Evolutionary conservation across 2,329 filamentous ascomycete genomes (phyloP).

Genomic region (Grosmannia clavigera): DNA sequence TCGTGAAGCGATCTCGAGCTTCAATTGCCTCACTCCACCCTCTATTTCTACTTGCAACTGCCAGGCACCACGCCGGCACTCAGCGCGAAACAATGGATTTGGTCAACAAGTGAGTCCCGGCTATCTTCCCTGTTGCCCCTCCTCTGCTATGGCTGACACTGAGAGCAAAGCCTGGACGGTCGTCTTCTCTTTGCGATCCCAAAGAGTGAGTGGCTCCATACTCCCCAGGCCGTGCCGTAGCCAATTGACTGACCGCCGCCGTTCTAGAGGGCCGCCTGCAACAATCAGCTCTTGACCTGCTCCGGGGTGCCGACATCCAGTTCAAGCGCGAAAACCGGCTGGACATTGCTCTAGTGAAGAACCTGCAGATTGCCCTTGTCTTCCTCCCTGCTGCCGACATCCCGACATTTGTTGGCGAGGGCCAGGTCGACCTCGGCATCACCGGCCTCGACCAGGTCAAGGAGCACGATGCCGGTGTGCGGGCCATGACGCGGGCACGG

Average conservation of each 20-base stretch:
- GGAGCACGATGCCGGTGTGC: conserved; percentile 65
- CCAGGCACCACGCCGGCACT: not conserved
- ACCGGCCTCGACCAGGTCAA: conserved; percentile 87
- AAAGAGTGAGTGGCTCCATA: conserved; percentile 59
- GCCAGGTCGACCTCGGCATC: conserved; percentile 81
- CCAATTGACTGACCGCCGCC: not conserved
- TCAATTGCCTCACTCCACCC: not conserved
- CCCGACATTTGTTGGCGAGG: conserved; percentile 92
- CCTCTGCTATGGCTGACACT: conserved; percentile 20
- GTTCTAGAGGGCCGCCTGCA: conserved; percentile 78
- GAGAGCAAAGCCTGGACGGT: conserved; percentile 61
- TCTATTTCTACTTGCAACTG: not conserved
- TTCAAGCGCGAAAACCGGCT: conserved; percentile 91
- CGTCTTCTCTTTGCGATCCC: conserved; percentile 94
- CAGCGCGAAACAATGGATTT: conserved; percentile 31
- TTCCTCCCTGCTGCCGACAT: conserved; percentile 97
- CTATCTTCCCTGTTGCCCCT: conserved; percentile 3
- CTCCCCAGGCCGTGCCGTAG: not conserved
- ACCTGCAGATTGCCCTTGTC: conserved; percentile 85
- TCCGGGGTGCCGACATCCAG: conserved; percentile 89
- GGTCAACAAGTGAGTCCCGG: conserved; percentile 35
- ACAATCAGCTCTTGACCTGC: conserved; percentile 75
- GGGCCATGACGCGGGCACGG: conserved; percentile 33
- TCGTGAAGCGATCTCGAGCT: not conserved
- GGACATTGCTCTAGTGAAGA: conserved; percentile 96